A percentile compares a stretch with the other conserved stretches of the same genome.
phyloP scores from a whole-genome alignment of 176 grass and related monocot genomes.

The Eleusine coracana region DNA sequence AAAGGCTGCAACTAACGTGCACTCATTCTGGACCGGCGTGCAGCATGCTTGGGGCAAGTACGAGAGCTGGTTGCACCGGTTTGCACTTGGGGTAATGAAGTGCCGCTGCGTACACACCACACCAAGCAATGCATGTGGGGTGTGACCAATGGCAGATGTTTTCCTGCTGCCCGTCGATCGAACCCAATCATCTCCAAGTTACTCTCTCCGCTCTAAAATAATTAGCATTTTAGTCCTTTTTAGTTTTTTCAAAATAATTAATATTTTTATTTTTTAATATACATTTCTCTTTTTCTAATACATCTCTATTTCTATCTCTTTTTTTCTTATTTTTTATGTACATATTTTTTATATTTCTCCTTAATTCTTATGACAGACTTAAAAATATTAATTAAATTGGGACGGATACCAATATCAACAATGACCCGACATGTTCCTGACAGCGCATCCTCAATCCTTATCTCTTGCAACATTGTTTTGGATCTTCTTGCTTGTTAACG shows the following conservation, averaged over 20 bases:
- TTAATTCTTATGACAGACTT: no score
- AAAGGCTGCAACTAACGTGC: neutral
- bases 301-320: no score
- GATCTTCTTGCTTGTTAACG: neutral
- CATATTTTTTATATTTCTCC: no score
- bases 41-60: neutral
- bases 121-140: neutral
- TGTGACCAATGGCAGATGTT: slow-evolving; percentile 33
- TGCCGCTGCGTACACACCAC: neutral
- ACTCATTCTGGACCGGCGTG: no score
- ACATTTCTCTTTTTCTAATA: no score
- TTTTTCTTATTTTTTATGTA: no score
- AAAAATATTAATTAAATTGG: no score
- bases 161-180: neutral
- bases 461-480: neutral
- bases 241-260: no score
- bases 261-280: no score
- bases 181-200: neutral
- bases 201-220: no score
- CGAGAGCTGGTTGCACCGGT: neutral
- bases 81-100: slow-evolving; percentile 10
- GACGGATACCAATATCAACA: no score
- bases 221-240: no score
- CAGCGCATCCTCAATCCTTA: neutral
- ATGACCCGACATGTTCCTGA: neutral